Conservation (phyloP, 371 early-diverging fungal species). For the Mucor sp. region DNA sequence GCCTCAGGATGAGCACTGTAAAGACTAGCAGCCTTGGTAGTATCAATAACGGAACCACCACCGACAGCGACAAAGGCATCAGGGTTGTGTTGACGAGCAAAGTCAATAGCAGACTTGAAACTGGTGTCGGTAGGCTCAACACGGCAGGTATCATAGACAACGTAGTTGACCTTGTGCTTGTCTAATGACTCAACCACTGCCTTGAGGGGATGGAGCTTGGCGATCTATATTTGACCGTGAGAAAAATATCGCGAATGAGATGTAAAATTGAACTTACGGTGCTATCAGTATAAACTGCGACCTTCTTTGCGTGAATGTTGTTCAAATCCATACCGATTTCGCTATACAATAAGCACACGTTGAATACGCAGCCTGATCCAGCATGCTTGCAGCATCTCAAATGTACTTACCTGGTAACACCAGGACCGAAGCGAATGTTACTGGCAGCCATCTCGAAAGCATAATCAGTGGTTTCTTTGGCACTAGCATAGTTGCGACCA, state of each 20-base stretch:
- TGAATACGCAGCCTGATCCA: not conserved
- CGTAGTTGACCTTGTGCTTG: constrained; percentile 67
- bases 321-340: constrained; percentile 88
- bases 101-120: constrained; percentile 81
- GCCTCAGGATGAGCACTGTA: constrained; percentile 82
- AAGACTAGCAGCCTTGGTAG: constrained; percentile 90
- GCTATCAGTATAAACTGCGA: constrained; percentile 85
- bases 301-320: constrained; percentile 80
- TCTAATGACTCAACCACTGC: constrained; percentile 82
- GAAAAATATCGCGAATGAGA: constrained; percentile 11
- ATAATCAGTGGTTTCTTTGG: constrained; percentile 64
- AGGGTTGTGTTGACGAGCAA: constrained; percentile 72
- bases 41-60: constrained; percentile 93
- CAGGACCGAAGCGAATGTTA: constrained; percentile 86
- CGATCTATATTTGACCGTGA: constrained; percentile 43
- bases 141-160: constrained; percentile 77
- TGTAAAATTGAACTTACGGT: constrained; percentile 51
- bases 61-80: constrained; percentile 92
- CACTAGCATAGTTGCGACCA: constrained; percentile 52
- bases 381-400: not conserved
- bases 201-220: constrained; percentile 75
- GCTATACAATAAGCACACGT: constrained; percentile 22
- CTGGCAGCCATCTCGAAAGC: constrained; percentile 92
- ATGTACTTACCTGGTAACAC: constrained; percentile 67
- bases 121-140: constrained; percentile 85